phyloP scores from a whole-genome alignment of 768 basidiomycete genomes.

The Leccinum truebloodii region DNA sequence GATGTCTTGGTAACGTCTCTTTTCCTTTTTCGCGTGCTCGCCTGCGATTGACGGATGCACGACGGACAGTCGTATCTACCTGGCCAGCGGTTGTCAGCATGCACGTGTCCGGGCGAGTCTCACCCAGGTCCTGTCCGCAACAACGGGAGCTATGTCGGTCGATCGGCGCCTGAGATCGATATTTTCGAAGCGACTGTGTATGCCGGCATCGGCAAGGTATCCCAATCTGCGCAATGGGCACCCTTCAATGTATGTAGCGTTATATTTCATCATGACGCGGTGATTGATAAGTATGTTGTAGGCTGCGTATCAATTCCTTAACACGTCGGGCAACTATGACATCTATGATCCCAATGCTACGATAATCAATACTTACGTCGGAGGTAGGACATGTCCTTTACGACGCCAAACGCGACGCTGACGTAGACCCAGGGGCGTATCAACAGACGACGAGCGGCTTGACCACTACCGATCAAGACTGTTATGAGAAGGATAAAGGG shows the following conservation, averaged over 20 bases:
- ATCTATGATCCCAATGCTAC: constrained; percentile 41
- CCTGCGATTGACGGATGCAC: constrained; percentile 6
- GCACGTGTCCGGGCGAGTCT: constrained; percentile 57
- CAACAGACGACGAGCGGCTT: constrained; percentile 44
- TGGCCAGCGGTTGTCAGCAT: constrained; percentile 57
- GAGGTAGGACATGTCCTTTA: constrained; percentile 32
- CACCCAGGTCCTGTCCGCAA: constrained; percentile 56
- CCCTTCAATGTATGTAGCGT: constrained; percentile 32
- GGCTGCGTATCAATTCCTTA: constrained; percentile 47
- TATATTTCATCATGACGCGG: not conserved
- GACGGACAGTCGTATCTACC: constrained; percentile 44
- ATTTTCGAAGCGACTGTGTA: constrained; percentile 52
- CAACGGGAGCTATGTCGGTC: constrained; percentile 51
- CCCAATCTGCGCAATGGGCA: constrained; percentile 54
- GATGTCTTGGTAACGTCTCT: constrained; percentile 24
- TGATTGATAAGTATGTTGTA: constrained; percentile 15
- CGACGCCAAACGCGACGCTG: constrained; percentile 2
- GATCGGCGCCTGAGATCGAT: constrained; percentile 62
- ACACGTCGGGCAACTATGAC: constrained; percentile 34
- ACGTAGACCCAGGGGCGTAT: constrained; percentile 29
- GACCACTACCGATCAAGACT: constrained; percentile 40
- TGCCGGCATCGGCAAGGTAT: constrained; percentile 42
- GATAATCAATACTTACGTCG: constrained; percentile 44
- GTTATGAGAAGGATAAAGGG: constrained; percentile 42
- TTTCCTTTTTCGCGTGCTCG: not conserved